Evolutionary conservation across 2,329 filamentous ascomycete genomes (phyloP).

Genomic region (Fonsecaea multimorphosa): DNA sequence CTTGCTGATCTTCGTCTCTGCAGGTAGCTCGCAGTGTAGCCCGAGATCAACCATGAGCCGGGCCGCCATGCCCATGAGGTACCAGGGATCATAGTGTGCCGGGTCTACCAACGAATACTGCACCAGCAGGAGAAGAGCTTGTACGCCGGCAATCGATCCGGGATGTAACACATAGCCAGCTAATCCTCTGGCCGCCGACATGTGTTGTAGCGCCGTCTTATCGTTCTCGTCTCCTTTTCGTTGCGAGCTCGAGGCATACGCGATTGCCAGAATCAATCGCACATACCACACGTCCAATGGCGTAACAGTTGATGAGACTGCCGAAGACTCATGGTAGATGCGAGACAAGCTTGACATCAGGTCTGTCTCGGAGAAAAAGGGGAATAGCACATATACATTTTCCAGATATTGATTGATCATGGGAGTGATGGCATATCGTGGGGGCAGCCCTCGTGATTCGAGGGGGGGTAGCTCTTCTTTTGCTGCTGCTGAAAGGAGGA

Average conservation of each 20-base stretch:
- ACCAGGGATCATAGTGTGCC: conserved; percentile 91
- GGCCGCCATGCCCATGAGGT: conserved; percentile 86
- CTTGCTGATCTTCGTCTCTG: conserved; percentile 70
- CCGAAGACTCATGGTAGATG: conserved; percentile 68
- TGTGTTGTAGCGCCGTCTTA: conserved; percentile 64
- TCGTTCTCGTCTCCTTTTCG: conserved; percentile 68
- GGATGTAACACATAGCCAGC: conserved; percentile 84
- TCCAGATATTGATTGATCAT: conserved; percentile 84
- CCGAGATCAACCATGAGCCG: conserved; percentile 88
- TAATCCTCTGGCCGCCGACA: conserved; percentile 72
- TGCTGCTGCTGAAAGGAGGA: conserved; percentile 81
- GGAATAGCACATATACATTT: conserved; percentile 79
- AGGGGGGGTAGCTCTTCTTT: conserved; percentile 73
- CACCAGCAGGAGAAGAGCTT: conserved; percentile 82
- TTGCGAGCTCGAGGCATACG: conserved; percentile 74
- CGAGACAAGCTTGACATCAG: conserved; percentile 81
- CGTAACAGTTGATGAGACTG: conserved; percentile 46
- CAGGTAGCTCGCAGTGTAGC: conserved; percentile 87
- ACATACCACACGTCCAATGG: conserved; percentile 81
- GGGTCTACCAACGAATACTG: conserved; percentile 91
- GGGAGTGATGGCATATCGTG: conserved; percentile 69
- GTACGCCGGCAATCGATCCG: conserved; percentile 82
- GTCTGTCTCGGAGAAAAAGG: conserved; percentile 79
- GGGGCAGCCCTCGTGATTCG: conserved; percentile 67
- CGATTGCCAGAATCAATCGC: conserved; percentile 87